Evolutionary conservation across 2,329 filamentous ascomycete genomes (phyloP).

Genomic region (Fusarium pseudoanthophilum): DNA sequence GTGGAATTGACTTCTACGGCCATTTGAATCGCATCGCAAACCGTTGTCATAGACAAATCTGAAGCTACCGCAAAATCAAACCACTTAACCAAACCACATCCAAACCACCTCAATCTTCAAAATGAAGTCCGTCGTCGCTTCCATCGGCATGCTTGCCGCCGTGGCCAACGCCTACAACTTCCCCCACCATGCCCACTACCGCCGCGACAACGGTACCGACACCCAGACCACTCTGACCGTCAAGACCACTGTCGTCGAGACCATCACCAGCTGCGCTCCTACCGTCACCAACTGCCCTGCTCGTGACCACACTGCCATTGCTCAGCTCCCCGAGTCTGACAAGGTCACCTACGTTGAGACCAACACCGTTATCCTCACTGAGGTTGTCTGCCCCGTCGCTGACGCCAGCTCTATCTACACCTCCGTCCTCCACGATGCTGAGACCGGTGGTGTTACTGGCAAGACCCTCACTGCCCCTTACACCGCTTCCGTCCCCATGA

Average conservation of each 20-base stretch:
- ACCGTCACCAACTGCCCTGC: conserved; percentile 67
- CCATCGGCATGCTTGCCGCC: conserved; percentile 58
- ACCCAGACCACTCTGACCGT: conserved; percentile 58
- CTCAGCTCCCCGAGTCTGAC: conserved; percentile 51
- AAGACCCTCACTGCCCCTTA: conserved; percentile 41
- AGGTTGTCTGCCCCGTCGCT: conserved; percentile 58
- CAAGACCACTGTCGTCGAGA: conserved; percentile 65
- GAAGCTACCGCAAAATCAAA: conserved; percentile 28
- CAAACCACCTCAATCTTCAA: conserved; percentile 44
- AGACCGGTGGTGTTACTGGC: conserved; percentile 52
- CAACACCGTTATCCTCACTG: conserved; percentile 53
- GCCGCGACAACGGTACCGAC: conserved; percentile 45
- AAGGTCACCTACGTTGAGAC: conserved; percentile 51
- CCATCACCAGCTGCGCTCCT: conserved; percentile 67
- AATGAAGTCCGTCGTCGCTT: conserved; percentile 60
- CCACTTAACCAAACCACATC: conserved; percentile 21
- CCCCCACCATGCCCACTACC: conserved; percentile 50
- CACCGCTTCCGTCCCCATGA: conserved; percentile 37
- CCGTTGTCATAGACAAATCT: conserved; percentile 42
- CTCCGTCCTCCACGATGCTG: conserved; percentile 51
- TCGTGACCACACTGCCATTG: conserved; percentile 47
- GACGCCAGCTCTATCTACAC: conserved; percentile 55
- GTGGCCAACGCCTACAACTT: conserved; percentile 55
- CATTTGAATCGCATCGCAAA: conserved; percentile 32
- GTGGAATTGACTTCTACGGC: conserved; percentile 50